phyloP scores from a whole-genome alignment of 1,139 yeast genomes.

The Suhomyces atakaporum region DNA sequence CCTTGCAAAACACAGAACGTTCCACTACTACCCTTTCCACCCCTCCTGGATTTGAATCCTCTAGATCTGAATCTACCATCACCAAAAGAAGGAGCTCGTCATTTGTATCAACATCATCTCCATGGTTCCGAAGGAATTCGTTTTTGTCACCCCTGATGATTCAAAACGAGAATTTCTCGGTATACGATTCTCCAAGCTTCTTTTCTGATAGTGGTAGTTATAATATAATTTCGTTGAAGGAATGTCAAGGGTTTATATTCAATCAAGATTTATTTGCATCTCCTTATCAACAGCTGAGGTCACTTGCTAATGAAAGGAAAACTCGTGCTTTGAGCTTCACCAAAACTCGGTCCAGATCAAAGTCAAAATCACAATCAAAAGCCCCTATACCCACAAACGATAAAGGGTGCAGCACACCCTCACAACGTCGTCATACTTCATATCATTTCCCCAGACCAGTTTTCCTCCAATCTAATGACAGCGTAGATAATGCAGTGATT shows the following conservation, averaged over 20 bases:
- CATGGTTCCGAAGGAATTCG: conserved; percentile 60
- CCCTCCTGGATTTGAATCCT: conserved; percentile 5
- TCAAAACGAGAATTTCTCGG: conserved; percentile 57
- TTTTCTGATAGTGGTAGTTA: conserved; percentile 32
- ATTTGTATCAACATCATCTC: conserved; percentile 51
- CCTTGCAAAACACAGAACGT: neutral
- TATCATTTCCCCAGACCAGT: conserved; percentile 32
- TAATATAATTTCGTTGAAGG: conserved; percentile 52
- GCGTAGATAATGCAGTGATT: conserved; percentile 18
- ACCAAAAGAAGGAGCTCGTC: conserved; percentile 39
- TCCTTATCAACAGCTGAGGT: conserved; percentile 60
- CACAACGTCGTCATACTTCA: conserved; percentile 34
- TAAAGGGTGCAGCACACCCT: neutral
- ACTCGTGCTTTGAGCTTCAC: conserved; percentile 29
- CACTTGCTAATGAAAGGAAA: conserved; percentile 42
- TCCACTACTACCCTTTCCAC: neutral
- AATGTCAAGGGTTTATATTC: conserved; percentile 73
- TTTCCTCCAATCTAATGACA: conserved; percentile 16
- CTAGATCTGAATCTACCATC: conserved; percentile 18
- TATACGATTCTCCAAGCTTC: conserved; percentile 50
- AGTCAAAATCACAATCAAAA: conserved; percentile 15
- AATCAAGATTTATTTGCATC: conserved; percentile 74
- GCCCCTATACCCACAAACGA: conserved; percentile 6
- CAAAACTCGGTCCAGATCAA: conserved; percentile 14
- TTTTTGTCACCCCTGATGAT: conserved; percentile 65